Base-by-base conservation (phyloP, 208 protist genomes). In the Balamuthia mandrillaris region DNA sequence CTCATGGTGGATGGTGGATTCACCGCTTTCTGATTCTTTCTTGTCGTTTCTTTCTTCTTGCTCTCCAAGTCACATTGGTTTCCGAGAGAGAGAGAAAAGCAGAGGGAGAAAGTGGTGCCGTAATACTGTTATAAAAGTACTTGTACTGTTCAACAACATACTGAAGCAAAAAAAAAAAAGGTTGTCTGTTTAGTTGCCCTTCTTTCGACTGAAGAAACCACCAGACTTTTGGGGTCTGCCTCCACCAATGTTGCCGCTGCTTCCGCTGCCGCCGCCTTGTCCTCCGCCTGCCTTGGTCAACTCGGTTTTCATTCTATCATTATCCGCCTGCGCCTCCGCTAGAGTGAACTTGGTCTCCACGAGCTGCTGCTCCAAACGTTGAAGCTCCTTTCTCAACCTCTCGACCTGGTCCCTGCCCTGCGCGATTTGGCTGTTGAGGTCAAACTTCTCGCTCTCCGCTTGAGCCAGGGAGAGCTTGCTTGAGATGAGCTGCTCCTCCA, bases 1-100 rank as follows among this genome's bases (percentile, higher is more conserved):
- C 41, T 86, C 7, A 60, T 68, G 12, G 81, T 86, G 9, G 81
- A 86, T 85, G 81, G 81, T 3, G 81, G 65, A n/a, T n/a, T n/a
- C n/a, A n/a, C n/a, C n/a, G n/a, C n/a, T n/a, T n/a, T n/a, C n/a
- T n/a, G n/a, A n/a, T n/a, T n/a, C n/a, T n/a, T n/a, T n/a, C n/a
- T n/a, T n/a, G n/a, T n/a, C n/a, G n/a, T n/a, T n/a, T n/a, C n/a
- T n/a, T n/a, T n/a, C n/a, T n/a, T n/a, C n/a, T n/a, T n/a, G 29
- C 4, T 6, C 37, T 41, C 63, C n/a, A 72, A 4, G 63, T 49
- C 37, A 41, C 33, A 27, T 14, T 21, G n/a, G 63, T 18, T 52
- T 52, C 14, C 18, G 47, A 10, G 47, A 52, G 47, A 52, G 47
- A 52, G 18, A 18, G 47, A 52, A 18, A 18, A 52, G 47, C 14